Percentiles rank a stretch among this genome's conserved stretches.
Conservation (phyloP, 345 rosid species). For the Carallia brachiata region DNA sequence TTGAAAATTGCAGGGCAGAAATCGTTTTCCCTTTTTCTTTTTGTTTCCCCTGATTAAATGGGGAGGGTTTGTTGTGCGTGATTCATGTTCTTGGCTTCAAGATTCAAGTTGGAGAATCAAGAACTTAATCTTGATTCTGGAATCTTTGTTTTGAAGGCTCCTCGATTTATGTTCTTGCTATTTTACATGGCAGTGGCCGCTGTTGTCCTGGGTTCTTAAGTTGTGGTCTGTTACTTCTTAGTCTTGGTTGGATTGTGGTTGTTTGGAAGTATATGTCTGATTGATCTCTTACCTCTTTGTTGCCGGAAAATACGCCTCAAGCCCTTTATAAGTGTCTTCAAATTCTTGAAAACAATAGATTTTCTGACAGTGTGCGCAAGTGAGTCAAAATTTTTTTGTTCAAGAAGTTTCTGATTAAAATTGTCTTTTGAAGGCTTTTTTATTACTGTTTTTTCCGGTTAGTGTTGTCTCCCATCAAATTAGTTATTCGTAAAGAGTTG, state of each 20-base stretch:
- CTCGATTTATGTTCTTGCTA: too few relatives aligned
- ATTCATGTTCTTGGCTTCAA: too few relatives aligned
- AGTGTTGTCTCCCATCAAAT: background rate
- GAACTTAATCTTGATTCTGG: too few relatives aligned
- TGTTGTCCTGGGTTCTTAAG: background rate
- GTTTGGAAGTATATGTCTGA: conserved; percentile 1
- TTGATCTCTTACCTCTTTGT: conserved; percentile 23
- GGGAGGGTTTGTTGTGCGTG: too few relatives aligned
- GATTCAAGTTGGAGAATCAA: too few relatives aligned
- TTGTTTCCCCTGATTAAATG: too few relatives aligned
- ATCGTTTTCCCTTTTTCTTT: too few relatives aligned
- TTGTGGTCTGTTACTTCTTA: background rate
- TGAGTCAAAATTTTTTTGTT: conserved; percentile 39
- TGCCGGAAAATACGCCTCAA: conserved; percentile 74
- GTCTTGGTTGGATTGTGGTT: too few relatives aligned
- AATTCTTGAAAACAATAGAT: conserved; percentile 78
- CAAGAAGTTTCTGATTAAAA: background rate
- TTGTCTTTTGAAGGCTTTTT: too few relatives aligned
- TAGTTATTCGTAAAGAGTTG: background rate
- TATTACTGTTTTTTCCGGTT: background rate
- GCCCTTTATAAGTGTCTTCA: conserved; percentile 90
- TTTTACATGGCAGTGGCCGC: too few relatives aligned
- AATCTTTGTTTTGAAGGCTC: too few relatives aligned
- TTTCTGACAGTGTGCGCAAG: conserved; percentile 89
- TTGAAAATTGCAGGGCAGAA: too few relatives aligned